These are phyloP conservation scores for Claviceps pazoutovae DNA, from an alignment of 2,329 filamentous ascomycete genomes.

Conservation along the genomic window DNA sequence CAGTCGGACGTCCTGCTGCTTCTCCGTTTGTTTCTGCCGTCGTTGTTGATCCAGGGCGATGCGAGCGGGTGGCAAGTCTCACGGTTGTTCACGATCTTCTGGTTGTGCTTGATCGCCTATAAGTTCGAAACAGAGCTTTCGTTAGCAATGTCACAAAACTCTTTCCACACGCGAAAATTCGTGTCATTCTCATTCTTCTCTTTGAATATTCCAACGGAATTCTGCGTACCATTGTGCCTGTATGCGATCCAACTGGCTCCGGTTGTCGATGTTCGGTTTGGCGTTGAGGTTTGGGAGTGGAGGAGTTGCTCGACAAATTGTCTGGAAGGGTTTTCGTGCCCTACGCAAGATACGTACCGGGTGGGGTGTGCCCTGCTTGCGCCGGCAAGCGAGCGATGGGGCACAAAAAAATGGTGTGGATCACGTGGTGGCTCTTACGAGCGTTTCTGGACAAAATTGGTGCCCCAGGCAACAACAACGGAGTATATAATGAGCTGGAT, in stretches of 20 bases:
- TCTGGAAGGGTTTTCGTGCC: slow-evolving; percentile 28
- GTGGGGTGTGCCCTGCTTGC: slow-evolving; percentile 15
- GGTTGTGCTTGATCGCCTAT: slow-evolving; percentile 98
- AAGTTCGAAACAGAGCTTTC: slow-evolving; percentile 11
- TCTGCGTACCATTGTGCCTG: slow-evolving; percentile 38
- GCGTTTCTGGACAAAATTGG: neutral
- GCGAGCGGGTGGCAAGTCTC: slow-evolving; percentile 23
- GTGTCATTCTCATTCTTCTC: neutral
- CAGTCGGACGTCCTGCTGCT: slow-evolving; percentile 18
- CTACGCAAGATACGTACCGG: slow-evolving; percentile 22
- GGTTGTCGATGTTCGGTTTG: slow-evolving; percentile 26
- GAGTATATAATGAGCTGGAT: slow-evolving; percentile 19
- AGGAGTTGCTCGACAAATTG: slow-evolving; percentile 26
- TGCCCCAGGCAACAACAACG: slow-evolving; percentile 13
- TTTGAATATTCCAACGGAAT: slow-evolving; percentile 9
- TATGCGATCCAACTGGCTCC: slow-evolving; percentile 36
- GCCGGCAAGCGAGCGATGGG: slow-evolving; percentile 6
- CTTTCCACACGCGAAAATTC: slow-evolving; percentile 7
- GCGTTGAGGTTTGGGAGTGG: slow-evolving; percentile 24
- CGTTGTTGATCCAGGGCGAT: slow-evolving; percentile 12
- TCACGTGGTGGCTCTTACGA: slow-evolving; percentile 14
- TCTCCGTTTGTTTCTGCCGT: slow-evolving; percentile 9
- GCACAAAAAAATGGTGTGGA: slow-evolving; percentile 5
- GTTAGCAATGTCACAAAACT: slow-evolving; percentile 16
- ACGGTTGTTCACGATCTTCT: slow-evolving; percentile 95